phyloP scores from a whole-genome alignment of 768 basidiomycete species.

The Auriscalpium vulgare region DNA sequence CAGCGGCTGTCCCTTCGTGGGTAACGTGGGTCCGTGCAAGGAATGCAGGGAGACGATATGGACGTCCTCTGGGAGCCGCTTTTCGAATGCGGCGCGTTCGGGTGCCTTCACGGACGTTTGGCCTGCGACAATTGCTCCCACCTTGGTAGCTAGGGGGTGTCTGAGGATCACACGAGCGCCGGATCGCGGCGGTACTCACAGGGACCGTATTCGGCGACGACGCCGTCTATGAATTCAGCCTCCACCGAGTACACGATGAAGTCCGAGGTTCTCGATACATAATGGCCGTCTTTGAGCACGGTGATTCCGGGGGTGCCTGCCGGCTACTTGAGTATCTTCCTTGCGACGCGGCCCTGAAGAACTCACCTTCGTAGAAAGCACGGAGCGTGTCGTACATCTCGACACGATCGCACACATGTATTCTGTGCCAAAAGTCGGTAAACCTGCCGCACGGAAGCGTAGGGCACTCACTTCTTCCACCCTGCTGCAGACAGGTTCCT shows the following conservation, averaged over 20 bases:
- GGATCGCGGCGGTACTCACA: constrained; percentile 42
- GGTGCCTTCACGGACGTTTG: constrained; percentile 98
- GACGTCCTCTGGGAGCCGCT: constrained; percentile 76
- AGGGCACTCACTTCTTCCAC: constrained; percentile 62
- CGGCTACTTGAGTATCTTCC: background rate
- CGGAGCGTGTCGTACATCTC: constrained; percentile 59
- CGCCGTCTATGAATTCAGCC: constrained; percentile 74
- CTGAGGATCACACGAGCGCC: background rate
- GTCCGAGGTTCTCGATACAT: constrained; percentile 82
- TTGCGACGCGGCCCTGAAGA: background rate
- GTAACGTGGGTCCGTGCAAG: constrained; percentile 87
- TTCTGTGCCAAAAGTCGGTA: constrained; percentile 37
- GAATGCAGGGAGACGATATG: constrained; percentile 92
- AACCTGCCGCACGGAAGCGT: background rate
- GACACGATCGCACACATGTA: constrained; percentile 84
- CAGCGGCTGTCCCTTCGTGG: constrained; percentile 82
- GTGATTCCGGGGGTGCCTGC: constrained; percentile 53
- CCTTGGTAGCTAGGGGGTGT: constrained; percentile 65
- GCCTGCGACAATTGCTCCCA: constrained; percentile 86
- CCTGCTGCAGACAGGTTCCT: constrained; percentile 68
- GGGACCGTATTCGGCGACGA: constrained; percentile 88
- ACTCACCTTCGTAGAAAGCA: constrained; percentile 50
- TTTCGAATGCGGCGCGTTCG: constrained; percentile 84
- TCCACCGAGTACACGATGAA: constrained; percentile 95
- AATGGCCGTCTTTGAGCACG: constrained; percentile 74